These are phyloP conservation scores for Morella rubra DNA, from an alignment of 306 rosid species.

Conservation along the genomic window DNA sequence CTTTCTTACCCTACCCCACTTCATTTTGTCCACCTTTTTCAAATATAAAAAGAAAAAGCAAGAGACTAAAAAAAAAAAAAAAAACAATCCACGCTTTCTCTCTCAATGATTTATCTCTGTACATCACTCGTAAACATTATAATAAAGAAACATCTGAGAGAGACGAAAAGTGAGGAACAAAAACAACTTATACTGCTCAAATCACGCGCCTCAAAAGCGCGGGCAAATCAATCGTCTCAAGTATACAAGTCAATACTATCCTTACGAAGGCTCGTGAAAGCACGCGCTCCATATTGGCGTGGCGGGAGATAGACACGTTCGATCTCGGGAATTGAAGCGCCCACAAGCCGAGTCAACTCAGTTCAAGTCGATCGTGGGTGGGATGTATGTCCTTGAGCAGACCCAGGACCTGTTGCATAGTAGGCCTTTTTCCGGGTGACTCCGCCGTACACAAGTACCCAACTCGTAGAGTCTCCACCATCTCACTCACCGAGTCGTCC, in stretches of 20 bases:
- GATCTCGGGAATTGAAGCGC: background rate
- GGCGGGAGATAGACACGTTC: background rate
- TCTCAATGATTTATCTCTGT: background rate
- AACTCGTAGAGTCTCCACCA: constrained; percentile 89
- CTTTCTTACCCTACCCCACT: constrained; percentile 2
- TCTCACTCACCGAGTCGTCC: constrained; percentile 47
- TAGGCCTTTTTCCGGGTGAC: constrained; percentile 79
- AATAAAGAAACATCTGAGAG: too few relatives aligned
- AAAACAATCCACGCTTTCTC: constrained; percentile 2
- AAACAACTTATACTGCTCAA: background rate
- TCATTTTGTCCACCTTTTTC: constrained; percentile 4
- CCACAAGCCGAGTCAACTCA: constrained; percentile 21
- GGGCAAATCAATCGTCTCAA: background rate
- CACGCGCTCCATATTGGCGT: background rate
- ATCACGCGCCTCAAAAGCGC: constrained; percentile 1
- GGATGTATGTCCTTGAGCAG: constrained; percentile 76
- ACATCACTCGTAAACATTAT: background rate
- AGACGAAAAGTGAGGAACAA: too few relatives aligned
- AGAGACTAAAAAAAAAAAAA: too few relatives aligned
- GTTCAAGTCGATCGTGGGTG: constrained; percentile 18
- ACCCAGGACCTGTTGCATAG: constrained; percentile 87
- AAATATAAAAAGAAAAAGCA: too few relatives aligned
- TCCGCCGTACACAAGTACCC: constrained; percentile 93
- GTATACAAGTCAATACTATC: too few relatives aligned
- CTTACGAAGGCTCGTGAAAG: background rate